These are phyloP conservation scores for Lunasporangiospora selenospora DNA, from an alignment of 192 early-diverging fungal genomes.

Conservation along the genomic window DNA sequence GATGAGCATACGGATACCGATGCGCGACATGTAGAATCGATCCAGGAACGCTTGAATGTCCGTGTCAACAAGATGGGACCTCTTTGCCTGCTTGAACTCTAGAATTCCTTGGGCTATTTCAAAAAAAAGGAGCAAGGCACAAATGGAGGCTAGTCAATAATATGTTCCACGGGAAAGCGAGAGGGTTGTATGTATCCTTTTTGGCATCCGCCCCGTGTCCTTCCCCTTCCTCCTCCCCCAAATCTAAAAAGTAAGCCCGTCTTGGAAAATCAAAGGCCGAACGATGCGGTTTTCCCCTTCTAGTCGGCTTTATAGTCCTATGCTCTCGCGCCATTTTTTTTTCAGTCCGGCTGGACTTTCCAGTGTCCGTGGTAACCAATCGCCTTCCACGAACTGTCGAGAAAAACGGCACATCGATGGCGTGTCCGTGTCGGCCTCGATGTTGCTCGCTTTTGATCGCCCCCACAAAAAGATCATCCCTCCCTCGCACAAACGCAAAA, in stretches of 20 bases:
- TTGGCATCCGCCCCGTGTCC: too few species aligned
- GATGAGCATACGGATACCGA: conserved; percentile 98
- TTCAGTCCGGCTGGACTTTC: too few species aligned
- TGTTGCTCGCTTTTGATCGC: too few species aligned
- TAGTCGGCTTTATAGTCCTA: too few species aligned
- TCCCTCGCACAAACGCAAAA: neutral
- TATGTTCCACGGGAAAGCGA: neutral
- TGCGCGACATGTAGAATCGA: conserved; percentile 96
- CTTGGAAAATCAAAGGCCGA: conserved; percentile 31
- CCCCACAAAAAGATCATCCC: neutral
- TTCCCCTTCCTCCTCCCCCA: neutral
- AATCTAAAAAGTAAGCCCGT: neutral
- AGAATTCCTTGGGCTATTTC: conserved; percentile 86
- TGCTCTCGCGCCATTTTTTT: too few species aligned
- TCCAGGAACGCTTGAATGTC: conserved; percentile 91
- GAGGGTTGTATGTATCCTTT: neutral
- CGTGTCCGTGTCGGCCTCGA: too few species aligned
- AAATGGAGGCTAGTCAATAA: neutral
- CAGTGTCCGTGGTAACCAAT: conserved; percentile 1
- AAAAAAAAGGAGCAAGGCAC: neutral
- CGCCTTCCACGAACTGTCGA: neutral
- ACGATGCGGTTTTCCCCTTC: neutral
- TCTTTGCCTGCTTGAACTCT: conserved; percentile 81
- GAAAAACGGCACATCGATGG: neutral
- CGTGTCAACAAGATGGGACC: conserved; percentile 62